Percentiles rank a stretch among this genome's conserved stretches.
Conservation (phyloP, 129 eudicot species). For the Glebionis coronaria region DNA sequence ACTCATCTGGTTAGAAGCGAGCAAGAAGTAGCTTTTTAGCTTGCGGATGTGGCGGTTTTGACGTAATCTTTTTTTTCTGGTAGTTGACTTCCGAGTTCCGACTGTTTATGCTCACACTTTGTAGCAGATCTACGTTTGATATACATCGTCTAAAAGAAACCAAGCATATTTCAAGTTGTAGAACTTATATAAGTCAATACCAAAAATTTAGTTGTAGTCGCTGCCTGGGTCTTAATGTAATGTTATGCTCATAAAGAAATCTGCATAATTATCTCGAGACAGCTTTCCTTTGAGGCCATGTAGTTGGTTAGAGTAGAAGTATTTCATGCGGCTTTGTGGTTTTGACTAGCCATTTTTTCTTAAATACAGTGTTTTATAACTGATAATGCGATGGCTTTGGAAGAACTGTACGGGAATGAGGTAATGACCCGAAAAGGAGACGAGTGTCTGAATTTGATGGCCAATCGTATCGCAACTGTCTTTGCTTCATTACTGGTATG, state of each 20-base stretch:
- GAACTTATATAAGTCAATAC: constrained; percentile 15
- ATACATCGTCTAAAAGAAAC: constrained; percentile 11
- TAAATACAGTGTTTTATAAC: constrained; percentile 70
- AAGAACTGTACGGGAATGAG: constrained; percentile 84
- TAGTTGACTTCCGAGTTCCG: constrained; percentile 8
- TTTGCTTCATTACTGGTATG: constrained; percentile 90
- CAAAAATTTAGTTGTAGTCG: constrained; percentile 14
- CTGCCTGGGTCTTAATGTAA: constrained; percentile 1
- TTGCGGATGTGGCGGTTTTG: constrained; percentile 2
- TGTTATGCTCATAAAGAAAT: constrained; percentile 10
- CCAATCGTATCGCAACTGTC: constrained; percentile 80
- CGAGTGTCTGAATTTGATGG: constrained; percentile 71
- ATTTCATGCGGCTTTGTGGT: constrained; percentile 14
- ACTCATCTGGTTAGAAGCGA: neutral
- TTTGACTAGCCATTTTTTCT: constrained; percentile 20
- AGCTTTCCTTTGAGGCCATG: neutral
- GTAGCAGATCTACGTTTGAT: neutral
- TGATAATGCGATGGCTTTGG: constrained; percentile 70
- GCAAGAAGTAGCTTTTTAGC: constrained; percentile 5
- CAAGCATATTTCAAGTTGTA: constrained; percentile 8
- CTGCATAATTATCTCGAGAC: neutral
- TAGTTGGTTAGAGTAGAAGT: neutral
- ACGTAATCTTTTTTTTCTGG: constrained; percentile 5
- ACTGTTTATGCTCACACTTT: neutral
- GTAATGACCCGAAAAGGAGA: constrained; percentile 60